Percentiles rank a stretch among this genome's conserved stretches.
These are phyloP conservation scores for Ophiostoma pallidulum DNA, from an alignment of 2,329 filamentous ascomycete genomes.

Conservation along the genomic window DNA sequence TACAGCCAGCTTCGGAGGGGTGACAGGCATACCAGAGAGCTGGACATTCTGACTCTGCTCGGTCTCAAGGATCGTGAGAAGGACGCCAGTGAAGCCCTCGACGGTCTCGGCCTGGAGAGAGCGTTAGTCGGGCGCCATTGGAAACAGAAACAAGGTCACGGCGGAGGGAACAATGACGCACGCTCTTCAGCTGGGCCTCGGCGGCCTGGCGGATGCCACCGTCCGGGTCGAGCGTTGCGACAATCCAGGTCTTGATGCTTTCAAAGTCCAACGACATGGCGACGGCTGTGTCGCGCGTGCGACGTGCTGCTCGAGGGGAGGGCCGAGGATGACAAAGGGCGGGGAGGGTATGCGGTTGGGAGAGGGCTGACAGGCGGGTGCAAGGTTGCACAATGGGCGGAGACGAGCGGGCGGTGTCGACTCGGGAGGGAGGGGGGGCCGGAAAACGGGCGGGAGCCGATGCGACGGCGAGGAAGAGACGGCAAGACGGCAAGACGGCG, in stretches of 20 bases:
- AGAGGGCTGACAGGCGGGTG: not conserved
- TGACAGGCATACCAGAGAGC: conserved; percentile 67
- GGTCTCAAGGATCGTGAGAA: conserved; percentile 80
- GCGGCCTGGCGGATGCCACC: conserved; percentile 55
- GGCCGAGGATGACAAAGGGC: not conserved
- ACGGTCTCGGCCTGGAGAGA: conserved; percentile 70
- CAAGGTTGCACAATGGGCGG: not conserved
- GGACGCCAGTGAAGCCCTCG: conserved; percentile 79
- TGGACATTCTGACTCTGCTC: conserved; percentile 81
- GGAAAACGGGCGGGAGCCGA: not conserved
- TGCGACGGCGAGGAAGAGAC: too few species aligned
- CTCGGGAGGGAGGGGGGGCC: not conserved
- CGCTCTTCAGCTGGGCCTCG: conserved; percentile 74
- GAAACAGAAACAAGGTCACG: not conserved
- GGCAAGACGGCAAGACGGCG: too few species aligned
- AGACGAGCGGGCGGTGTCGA: not conserved
- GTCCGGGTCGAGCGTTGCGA: conserved; percentile 17
- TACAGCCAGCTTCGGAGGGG: conserved; percentile 18
- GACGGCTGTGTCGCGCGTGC: conserved; percentile 35
- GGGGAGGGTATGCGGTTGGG: not conserved
- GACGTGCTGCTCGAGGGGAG: conserved; percentile 12
- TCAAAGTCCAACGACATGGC: conserved; percentile 30
- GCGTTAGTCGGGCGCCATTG: conserved; percentile 10
- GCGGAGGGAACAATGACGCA: conserved; percentile 32
- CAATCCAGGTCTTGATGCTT: conserved; percentile 17